Percentiles rank a stretch among this genome's conserved stretches.
These are phyloP conservation scores for Amyloporia xantha DNA, from an alignment of 768 basidiomycete species.

Conservation along the genomic window DNA sequence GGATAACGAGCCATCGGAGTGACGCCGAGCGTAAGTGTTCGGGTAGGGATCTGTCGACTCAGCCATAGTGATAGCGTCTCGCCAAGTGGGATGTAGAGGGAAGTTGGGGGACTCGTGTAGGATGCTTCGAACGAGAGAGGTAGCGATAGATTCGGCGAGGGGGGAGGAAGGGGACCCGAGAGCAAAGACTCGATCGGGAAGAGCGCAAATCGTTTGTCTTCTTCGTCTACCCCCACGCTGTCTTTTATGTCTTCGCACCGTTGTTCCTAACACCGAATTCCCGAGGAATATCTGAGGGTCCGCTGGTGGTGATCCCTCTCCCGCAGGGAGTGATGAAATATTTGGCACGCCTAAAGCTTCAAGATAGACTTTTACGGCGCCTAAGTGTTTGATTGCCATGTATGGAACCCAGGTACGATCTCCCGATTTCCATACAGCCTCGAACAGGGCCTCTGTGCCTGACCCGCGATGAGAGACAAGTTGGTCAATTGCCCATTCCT, in stretches of 20 bases:
- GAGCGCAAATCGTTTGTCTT: not conserved
- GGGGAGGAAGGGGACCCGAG: not conserved
- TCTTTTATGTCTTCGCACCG: not conserved
- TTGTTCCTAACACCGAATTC: not conserved
- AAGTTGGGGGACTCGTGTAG: too few species aligned
- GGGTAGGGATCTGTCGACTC: too few species aligned
- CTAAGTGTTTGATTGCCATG: slow-evolving; percentile 14
- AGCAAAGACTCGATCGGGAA: not conserved
- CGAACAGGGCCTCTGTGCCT: slow-evolving; percentile 21
- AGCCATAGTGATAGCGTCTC: too few species aligned
- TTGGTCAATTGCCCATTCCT: slow-evolving; percentile 24
- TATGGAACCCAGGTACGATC: slow-evolving; percentile 31
- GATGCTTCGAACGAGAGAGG: not conserved
- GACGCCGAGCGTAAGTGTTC: too few species aligned
- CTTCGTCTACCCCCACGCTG: too few species aligned
- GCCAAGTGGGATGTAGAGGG: too few species aligned
- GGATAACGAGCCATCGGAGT: not conserved
- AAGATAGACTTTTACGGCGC: slow-evolving; percentile 17
- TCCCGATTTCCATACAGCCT: slow-evolving; percentile 28
- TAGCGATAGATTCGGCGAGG: not conserved
- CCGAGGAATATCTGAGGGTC: not conserved
- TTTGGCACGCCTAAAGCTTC: slow-evolving; percentile 16
- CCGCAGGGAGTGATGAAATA: not conserved
- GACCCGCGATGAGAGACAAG: slow-evolving; percentile 22
- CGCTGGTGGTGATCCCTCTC: not conserved